A percentile compares a stretch with the other conserved stretches of the same genome.
Conservation (phyloP, 2,329 filamentous ascomycete genomes). For the Ophioceras dolichostomum region DNA sequence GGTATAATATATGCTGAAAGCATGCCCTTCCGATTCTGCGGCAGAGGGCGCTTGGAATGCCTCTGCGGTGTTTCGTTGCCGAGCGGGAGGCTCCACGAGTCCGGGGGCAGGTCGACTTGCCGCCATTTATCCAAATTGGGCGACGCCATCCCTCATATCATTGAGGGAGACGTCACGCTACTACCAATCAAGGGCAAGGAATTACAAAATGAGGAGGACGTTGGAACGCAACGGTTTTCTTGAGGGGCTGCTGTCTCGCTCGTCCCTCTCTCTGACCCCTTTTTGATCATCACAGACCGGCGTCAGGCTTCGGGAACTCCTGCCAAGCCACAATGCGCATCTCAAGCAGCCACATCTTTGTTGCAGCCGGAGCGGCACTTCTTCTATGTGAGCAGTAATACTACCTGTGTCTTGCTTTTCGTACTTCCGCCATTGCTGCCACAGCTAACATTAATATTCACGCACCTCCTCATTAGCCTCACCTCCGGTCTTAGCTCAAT, state of each 20-base stretch:
- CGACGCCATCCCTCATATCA: background rate
- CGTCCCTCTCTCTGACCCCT: too few relatives aligned
- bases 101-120: too few relatives aligned
- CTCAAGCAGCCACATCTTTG: background rate
- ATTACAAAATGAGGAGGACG: background rate
- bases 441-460: too few relatives aligned
- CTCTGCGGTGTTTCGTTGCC: too few relatives aligned
- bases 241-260: too few relatives aligned
- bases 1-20: too few relatives aligned
- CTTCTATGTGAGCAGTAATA: background rate
- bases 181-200: background rate
- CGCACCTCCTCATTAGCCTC: background rate
- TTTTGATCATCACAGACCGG: too few relatives aligned
- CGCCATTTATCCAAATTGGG: constrained; percentile 1
- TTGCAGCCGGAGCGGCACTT: background rate
- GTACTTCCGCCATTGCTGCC: background rate
- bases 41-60: too few relatives aligned
- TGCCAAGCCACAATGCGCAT: background rate
- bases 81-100: too few relatives aligned
- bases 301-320: too few relatives aligned
- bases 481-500: background rate
- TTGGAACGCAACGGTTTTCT: background rate
- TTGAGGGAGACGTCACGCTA: background rate
- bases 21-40: too few relatives aligned
- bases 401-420: background rate